These are phyloP conservation scores for Antitrichia curtipendula DNA, from an alignment of 225 moss, liverwort and hornwort genomes.

Conservation along the genomic window DNA sequence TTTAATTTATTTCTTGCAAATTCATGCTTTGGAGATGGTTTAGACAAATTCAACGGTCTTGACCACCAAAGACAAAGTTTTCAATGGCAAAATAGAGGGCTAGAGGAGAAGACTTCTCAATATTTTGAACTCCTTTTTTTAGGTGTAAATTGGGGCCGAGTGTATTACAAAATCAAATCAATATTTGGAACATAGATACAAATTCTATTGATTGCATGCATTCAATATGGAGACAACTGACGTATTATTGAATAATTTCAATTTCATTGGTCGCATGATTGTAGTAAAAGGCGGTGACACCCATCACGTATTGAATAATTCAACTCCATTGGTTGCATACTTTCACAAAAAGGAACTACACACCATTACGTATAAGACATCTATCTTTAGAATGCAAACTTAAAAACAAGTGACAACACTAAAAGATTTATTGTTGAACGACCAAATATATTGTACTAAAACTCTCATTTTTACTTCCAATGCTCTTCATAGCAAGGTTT, in stretches of 20 bases:
- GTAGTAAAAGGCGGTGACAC: not conserved
- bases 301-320: too few relatives aligned
- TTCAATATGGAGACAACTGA: not conserved
- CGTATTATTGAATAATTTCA: not conserved
- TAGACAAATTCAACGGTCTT: not conserved
- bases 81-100: not conserved
- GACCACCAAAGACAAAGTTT: fast-evolving
- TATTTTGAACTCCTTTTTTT: fast-evolving
- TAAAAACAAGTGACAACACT: too few relatives aligned
- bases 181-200: not conserved
- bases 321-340: not conserved
- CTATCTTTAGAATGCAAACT: too few relatives aligned
- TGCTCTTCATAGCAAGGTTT: not conserved
- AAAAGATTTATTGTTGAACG: not conserved
- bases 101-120: too few relatives aligned
- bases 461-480: not conserved
- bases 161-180: not conserved
- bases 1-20: too few relatives aligned
- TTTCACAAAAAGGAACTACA: too few relatives aligned
- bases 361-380: not conserved
- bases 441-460: not conserved
- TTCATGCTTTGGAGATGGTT: too few relatives aligned
- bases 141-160: fast-evolving
- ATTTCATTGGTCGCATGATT: not conserved
- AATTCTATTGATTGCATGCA: not conserved